Conservation (phyloP, 345 rosid genomes). For the Erucastrum elatum region DNA sequence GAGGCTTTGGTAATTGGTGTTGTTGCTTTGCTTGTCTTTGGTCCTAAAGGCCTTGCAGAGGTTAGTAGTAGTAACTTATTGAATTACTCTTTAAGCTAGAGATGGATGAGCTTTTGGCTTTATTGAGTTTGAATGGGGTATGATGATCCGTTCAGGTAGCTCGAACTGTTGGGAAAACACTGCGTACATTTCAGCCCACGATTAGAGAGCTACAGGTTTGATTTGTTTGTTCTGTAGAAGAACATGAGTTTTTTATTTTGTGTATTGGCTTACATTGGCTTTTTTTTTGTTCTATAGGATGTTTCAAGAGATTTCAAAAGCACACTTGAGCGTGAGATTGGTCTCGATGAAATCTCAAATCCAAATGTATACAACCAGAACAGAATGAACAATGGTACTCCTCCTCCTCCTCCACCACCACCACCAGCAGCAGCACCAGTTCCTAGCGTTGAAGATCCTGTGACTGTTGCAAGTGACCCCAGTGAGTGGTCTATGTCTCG, state of each 20-base stretch:
- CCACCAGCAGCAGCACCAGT: constrained; percentile 43
- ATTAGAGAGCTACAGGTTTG: constrained; percentile 87
- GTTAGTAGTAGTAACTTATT: constrained; percentile 44
- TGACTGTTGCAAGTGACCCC: constrained; percentile 41
- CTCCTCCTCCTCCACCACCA: constrained; percentile 39
- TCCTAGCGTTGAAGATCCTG: constrained; percentile 43
- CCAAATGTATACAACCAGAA: constrained; percentile 49
- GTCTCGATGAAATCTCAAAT: constrained; percentile 60
- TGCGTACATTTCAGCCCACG: constrained; percentile 91
- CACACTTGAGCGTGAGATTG: constrained; percentile 90
- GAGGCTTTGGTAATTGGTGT: constrained; percentile 98
- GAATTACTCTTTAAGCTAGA: neutral
- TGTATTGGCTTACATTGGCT: neutral
- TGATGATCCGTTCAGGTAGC: constrained; percentile 64
- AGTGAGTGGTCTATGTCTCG: constrained; percentile 51
- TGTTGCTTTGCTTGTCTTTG: constrained; percentile 95
- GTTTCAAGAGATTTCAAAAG: constrained; percentile 95
- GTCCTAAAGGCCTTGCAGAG: constrained; percentile 99
- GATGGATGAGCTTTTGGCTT: constrained; percentile 1
- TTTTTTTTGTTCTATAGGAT: constrained; percentile 59
- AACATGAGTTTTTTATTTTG: neutral
- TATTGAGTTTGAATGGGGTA: neutral
- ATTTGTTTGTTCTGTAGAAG: neutral
- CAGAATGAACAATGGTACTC: constrained; percentile 40
- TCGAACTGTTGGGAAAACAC: constrained; percentile 84